phyloP scores from a whole-genome alignment of 345 rosid genomes.

The Aurinia saxatilis region DNA sequence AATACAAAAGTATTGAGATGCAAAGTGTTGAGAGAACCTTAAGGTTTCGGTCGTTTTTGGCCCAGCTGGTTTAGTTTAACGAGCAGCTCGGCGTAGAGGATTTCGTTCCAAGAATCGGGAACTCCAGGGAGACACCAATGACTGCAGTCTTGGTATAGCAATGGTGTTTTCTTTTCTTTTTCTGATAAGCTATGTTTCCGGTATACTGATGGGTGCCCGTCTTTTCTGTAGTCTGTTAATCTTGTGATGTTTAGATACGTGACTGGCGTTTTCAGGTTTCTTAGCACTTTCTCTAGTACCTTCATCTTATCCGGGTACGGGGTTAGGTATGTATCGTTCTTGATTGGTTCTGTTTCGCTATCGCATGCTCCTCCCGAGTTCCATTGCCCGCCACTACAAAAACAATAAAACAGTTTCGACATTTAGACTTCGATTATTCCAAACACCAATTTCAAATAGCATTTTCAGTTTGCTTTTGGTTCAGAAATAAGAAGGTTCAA shows the following conservation, averaged over 20 bases:
- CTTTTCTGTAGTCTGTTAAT: slow-evolving; percentile 84
- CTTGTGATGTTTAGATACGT: slow-evolving; percentile 79
- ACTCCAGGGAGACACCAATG: slow-evolving; percentile 95
- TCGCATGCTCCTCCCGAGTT: slow-evolving; percentile 96
- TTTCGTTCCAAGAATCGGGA: slow-evolving; percentile 81
- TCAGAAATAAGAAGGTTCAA: too few relatives aligned
- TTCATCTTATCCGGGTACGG: slow-evolving; percentile 71
- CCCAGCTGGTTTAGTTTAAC: slow-evolving; percentile 30
- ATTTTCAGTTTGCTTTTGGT: too few relatives aligned
- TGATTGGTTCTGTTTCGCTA: slow-evolving; percentile 77
- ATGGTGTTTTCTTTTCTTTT: slow-evolving; percentile 44
- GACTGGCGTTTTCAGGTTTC: slow-evolving; percentile 71
- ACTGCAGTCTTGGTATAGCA: slow-evolving; percentile 81
- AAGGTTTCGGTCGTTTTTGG: slow-evolving; percentile 2
- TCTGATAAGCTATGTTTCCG: slow-evolving; percentile 43
- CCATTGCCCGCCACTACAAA: slow-evolving; percentile 98
- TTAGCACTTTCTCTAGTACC: slow-evolving; percentile 64
- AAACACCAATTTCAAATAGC: too few relatives aligned
- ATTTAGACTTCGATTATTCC: background rate
- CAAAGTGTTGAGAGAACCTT: slow-evolving; percentile 8
- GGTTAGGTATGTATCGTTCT: slow-evolving; percentile 54
- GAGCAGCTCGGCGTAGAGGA: slow-evolving; percentile 70
- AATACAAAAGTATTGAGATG: slow-evolving; percentile 7
- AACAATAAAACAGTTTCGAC: background rate
- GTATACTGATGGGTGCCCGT: slow-evolving; percentile 83